Base-by-base conservation (phyloP, 257 asterid species). In the Lycium barbarum region DNA sequence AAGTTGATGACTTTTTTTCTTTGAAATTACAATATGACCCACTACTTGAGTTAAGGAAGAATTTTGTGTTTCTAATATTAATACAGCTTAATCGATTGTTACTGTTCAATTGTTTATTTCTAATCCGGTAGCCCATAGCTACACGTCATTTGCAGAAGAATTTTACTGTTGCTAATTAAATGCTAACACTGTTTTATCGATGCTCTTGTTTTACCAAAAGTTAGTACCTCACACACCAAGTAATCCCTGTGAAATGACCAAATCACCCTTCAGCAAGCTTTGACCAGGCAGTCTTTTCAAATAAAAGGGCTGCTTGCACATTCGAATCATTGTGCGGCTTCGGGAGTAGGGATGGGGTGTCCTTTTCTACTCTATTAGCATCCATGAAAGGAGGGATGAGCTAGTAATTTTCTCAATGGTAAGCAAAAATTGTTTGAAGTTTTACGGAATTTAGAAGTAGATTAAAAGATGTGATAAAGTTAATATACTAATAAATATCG, bases 131-230 rank as follows among this genome's bases (percentile, higher is more conserved):
- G 45, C 3, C 45, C 45, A 40, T 40, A 40, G 45, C 4, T 3
- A 40, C 82, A 86, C 84, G 90, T 88, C 91, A 87, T 86, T 88
- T 86, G 91, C 88, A 85, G 82, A 91, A 87, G 89, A 90, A 83
- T 80, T 88, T 74, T 85, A 83, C 89, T 84, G 86, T 84, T 88
- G 86, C 91, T 22, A 26, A 26, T 26, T 26, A 76, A 84, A 80
- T 88, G 86, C 90, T 49, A 51, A 85, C 83, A 89, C 90, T 91
- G 90, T 91, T 90, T 62, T 71, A 87, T 87, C 86, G 84, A 87
- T 86, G 88, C 87, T 63, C 18, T 71, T 86, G 83, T 26, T 86
- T 86, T 82, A 85, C 84, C 84, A 83, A 86, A 79, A 66, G 59
- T 13, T 36, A 33, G 67, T 35, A 5, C 26, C 65, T 8, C 45